Evolutionary conservation across 2,329 filamentous ascomycete genomes (phyloP).

Genomic region (Arthrobotrys iridis): DNA sequence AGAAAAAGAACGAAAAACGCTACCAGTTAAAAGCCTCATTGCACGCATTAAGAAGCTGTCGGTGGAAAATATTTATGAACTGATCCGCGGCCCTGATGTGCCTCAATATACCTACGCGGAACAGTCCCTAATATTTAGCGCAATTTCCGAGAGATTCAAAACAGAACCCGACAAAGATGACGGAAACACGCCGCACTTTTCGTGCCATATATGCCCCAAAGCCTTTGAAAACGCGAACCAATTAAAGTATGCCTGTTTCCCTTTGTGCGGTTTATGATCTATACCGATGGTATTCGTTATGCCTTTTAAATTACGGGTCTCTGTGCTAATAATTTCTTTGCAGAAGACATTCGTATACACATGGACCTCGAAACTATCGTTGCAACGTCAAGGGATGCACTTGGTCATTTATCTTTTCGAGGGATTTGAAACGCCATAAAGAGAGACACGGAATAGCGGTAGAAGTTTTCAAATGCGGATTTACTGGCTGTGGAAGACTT

Average conservation of each 20-base stretch:
- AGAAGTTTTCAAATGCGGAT: not conserved
- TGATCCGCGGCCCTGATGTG: not conserved
- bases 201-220: not conserved
- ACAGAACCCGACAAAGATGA: not conserved
- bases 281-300: no score
- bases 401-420: not conserved
- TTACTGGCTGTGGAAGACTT: not conserved
- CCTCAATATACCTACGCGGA: not conserved
- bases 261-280: no score
- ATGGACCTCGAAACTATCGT: conserved; percentile 1
- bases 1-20: not conserved
- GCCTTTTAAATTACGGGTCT: no score
- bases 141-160: not conserved
- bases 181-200: not conserved
- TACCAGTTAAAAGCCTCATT: not conserved
- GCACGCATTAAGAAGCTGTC: not conserved
- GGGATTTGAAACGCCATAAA: not conserved
- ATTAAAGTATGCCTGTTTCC: not conserved
- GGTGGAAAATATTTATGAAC: not conserved
- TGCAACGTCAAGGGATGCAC: not conserved
- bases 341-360: not conserved
- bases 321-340: not conserved
- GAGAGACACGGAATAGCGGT: not conserved
- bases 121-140: not conserved
- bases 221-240: not conserved